Base-by-base conservation (phyloP, 1,139 yeast species). In the Debaryomyces coudertii region DNA sequence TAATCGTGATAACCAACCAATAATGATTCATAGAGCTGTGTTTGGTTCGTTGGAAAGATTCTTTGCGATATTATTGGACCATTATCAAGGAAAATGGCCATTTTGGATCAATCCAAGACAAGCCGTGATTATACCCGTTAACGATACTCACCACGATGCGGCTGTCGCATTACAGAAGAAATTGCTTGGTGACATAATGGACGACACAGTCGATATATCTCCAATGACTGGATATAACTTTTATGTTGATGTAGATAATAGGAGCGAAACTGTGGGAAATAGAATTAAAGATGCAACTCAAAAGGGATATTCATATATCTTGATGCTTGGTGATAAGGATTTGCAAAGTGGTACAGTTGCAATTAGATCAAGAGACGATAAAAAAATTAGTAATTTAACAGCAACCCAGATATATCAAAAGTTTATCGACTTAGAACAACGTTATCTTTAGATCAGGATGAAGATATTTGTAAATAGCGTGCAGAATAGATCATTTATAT, bases 61-160 rank as follows among this genome's bases (percentile, higher is more conserved):
- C 65, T 74, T 93, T 65, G 97, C 98, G 3, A 82, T 95, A 53
- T 73, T 93, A 49, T 82, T 92, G 42, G 99, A 95, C 62, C 96
- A 92, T 57, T 92, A 83, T 63, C 82, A 82, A 47, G 99, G 99
- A 0, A 87, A 87, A 55, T 93, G 99, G 99, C 99, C 99, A 9
- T 93, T 95, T 63, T 93, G 99, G 99, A 68, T 93, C 48, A 89
- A 87, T 51, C 97, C 99, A n/a, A 78, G 95, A 53, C 99, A 93
- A 63, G 96, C 95, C 0, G 75, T 87, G 36, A 79, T 93, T 2
- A 77, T 95, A 5, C 98, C 99, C 1, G 86, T 93, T 4, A 85
- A 86, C 45, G 77, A 73, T 5, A 60, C 72, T 5, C 90, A 87
- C 60, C 58, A 58, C 8, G 76, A 63, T 15, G 73, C 78, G 48